Evolutionary conservation across 202 grass and related monocot species (phyloP), one percentile per base, ranked within the genome.

Genomic region (Musa balbisiana): DNA sequence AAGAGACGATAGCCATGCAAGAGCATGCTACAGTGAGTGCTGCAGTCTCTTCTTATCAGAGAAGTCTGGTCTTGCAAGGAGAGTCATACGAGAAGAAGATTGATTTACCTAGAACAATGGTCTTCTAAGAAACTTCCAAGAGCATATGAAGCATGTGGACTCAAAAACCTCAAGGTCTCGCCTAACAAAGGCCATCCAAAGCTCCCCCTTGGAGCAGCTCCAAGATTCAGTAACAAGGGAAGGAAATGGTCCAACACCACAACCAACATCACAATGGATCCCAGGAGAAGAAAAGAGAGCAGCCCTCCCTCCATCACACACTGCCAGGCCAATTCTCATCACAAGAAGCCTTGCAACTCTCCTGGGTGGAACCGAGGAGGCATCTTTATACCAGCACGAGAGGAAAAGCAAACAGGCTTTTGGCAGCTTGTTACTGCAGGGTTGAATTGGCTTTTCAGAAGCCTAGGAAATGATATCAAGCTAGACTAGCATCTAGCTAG

Each of bases 161-260:
- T 79, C 80, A 95, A 86, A 76, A 95, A 91, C 50, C 82, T 69
- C 22, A 95, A 81, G 53, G 91, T 95, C 85, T 95, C 91, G 16
- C 91, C 91, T 21, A 95, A 67, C 51, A 95, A 82, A 66, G 91
- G 91, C 88, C 91, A 95, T 14, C 91, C 91, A 75, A 95, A 95
- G 83, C 77, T 91, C 16, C 91, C 91, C 71, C 54, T 83, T 69
- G 91, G 91, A 51, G 82, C 83, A 55, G 26, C 81, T 74, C 64
- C 11, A 76, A 82, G 83, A 43, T 84, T 86, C 76, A 88, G 83
- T 16, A 95, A 64, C 88, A 83, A 68, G 49, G 91, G 91, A 67
- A 91, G 73, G 77, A 95, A 95, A 83, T 95, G 91, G 71, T 76
- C 79, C 5, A 95, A 49, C 64, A 85, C 83, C 60, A 94, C 64